phyloP scores from a whole-genome alignment of 306 rosid genomes.

The Vigna trinervia region DNA sequence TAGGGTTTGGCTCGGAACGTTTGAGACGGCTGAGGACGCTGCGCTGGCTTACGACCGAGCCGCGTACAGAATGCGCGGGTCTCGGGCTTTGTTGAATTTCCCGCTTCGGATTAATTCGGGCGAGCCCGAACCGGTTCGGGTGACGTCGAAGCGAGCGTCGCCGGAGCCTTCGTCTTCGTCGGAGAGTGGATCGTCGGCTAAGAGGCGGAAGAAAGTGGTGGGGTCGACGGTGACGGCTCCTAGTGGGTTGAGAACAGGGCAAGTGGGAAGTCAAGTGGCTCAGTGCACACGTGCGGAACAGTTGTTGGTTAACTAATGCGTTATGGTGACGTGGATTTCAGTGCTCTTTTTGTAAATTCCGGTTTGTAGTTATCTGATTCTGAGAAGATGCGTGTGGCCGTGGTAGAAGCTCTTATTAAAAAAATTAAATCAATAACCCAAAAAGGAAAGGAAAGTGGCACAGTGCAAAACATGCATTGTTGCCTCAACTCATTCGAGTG shows the following conservation, averaged over 20 bases:
- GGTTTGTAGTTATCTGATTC: conserved; percentile 33
- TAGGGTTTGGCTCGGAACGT: conserved; percentile 95
- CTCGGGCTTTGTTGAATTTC: conserved; percentile 78
- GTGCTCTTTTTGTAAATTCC: neutral
- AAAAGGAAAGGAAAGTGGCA: neutral
- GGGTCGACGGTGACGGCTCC: conserved; percentile 39
- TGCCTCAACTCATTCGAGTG: neutral
- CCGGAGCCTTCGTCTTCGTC: conserved; percentile 57
- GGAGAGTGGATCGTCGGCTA: conserved; percentile 52
- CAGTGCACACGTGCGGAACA: conserved; percentile 38
- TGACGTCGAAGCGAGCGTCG: conserved; percentile 65
- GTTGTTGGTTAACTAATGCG: conserved; percentile 40
- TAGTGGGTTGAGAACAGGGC: conserved; percentile 36
- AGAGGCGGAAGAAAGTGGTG: conserved; percentile 60
- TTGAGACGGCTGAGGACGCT: conserved; percentile 93
- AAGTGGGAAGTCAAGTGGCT: conserved; percentile 49
- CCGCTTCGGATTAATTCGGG: conserved; percentile 89
- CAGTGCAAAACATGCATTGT: neutral
- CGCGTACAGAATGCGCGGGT: conserved; percentile 91
- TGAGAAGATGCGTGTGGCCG: neutral
- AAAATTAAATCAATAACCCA: neutral
- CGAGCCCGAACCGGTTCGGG: conserved; percentile 87
- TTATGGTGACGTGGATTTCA: conserved; percentile 40
- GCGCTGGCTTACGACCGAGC: conserved; percentile 95
- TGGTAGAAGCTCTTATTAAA: neutral